These are phyloP conservation scores for Tillandsia fasciculata DNA, from an alignment of 176 grass and related monocot genomes.

Conservation along the genomic window DNA sequence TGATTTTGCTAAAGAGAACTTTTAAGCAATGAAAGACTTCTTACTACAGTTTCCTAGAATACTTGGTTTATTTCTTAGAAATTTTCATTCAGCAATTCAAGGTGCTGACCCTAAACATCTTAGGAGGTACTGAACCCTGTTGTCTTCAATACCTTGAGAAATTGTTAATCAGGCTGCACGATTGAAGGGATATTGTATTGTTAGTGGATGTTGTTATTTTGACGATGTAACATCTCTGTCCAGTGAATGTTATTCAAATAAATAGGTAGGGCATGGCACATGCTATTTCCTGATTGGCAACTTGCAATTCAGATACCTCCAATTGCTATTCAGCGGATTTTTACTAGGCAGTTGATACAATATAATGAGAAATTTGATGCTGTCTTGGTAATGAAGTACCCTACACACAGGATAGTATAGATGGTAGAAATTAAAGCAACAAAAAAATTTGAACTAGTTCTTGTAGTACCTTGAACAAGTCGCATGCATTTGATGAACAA, in stretches of 20 bases:
- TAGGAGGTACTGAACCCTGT: too few species aligned
- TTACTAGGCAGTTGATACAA: neutral
- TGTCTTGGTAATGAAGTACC: neutral
- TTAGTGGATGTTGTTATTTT: neutral
- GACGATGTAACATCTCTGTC: neutral
- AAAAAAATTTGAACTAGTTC: neutral
- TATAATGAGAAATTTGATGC: neutral
- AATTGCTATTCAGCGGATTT: neutral
- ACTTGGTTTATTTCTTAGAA: neutral
- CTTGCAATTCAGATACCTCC: neutral
- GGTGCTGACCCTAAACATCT: too few species aligned
- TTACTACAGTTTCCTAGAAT: neutral
- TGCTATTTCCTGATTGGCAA: neutral
- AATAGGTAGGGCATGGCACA: neutral
- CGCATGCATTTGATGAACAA: conserved; percentile 61
- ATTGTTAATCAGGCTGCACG: neutral
- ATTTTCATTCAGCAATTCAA: too few species aligned
- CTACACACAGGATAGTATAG: neutral
- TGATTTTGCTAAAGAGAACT: neutral
- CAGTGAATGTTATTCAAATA: neutral
- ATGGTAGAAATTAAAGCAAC: conserved; percentile 1
- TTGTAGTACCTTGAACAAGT: conserved; percentile 60
- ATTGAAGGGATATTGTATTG: neutral
- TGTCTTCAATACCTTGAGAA: neutral
- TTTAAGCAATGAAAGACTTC: neutral